Conservation (phyloP, 176 grass and related monocot species). For the Otatea glauca region DNA sequence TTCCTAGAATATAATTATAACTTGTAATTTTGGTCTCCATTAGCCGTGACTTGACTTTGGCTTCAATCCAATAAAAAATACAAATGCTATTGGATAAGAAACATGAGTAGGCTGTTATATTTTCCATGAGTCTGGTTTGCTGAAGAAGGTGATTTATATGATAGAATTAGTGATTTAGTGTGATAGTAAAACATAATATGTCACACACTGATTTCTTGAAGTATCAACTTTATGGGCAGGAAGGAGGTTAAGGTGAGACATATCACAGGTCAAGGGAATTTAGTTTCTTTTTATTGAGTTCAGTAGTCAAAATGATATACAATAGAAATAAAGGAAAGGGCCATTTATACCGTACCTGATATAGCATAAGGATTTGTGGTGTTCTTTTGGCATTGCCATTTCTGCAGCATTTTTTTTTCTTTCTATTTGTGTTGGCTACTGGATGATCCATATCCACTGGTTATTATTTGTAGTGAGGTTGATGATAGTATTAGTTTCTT, state of each 20-base stretch:
- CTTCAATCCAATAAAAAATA: background rate
- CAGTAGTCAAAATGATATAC: background rate
- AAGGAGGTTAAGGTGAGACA: background rate
- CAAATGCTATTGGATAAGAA: background rate
- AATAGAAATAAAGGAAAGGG: background rate
- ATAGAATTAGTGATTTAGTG: background rate
- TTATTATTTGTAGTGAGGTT: conserved; percentile 9
- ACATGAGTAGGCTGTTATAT: background rate
- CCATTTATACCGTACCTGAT: background rate
- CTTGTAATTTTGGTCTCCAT: background rate
- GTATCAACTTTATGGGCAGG: background rate
- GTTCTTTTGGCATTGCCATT: background rate
- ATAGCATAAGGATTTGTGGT: background rate
- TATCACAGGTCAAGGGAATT: background rate
- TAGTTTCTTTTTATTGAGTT: background rate
- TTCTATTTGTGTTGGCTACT: background rate
- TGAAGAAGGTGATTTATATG: background rate
- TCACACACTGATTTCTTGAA: background rate
- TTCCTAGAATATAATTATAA: background rate
- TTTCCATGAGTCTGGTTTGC: background rate
- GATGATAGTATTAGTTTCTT: background rate
- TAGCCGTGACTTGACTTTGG: background rate
- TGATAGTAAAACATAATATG: too few relatives aligned
- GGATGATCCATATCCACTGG: background rate
- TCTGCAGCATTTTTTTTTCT: background rate